Evolutionary conservation across 768 basidiomycete species (phyloP).

Genomic region (Suillus placidus): DNA sequence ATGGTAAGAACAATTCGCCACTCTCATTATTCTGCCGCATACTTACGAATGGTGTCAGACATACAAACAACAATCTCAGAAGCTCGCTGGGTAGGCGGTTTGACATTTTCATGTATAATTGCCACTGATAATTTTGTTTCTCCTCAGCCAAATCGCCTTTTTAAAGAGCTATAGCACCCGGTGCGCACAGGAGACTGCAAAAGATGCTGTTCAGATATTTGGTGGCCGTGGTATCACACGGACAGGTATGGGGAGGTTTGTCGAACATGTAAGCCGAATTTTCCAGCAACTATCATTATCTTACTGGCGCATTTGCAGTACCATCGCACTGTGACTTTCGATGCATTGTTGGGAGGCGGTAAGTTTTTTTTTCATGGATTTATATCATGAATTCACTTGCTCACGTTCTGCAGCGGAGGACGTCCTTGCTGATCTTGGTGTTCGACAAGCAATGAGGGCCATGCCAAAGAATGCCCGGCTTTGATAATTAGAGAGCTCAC

Average conservation of each 20-base stretch:
- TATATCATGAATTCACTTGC: constrained; percentile 6
- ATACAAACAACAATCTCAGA: constrained; percentile 72
- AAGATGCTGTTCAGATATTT: constrained; percentile 79
- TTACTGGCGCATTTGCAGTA: constrained; percentile 18
- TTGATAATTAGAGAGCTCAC: constrained; percentile 31
- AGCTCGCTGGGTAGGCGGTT: constrained; percentile 66
- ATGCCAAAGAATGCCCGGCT: constrained; percentile 73
- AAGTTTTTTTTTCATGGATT: constrained; percentile 14
- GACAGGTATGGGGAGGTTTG: constrained; percentile 65
- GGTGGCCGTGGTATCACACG: constrained; percentile 85
- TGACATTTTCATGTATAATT: not conserved
- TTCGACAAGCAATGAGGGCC: constrained; percentile 73
- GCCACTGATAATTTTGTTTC: constrained; percentile 4
- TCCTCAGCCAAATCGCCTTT: constrained; percentile 68
- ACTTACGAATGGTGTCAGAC: constrained; percentile 37
- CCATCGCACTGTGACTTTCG: constrained; percentile 36
- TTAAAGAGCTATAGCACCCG: constrained; percentile 79
- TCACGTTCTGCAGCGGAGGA: constrained; percentile 57
- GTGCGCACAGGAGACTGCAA: constrained; percentile 76
- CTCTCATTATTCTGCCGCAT: not conserved
- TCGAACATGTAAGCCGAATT: constrained; percentile 52
- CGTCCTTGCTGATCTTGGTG: constrained; percentile 77
- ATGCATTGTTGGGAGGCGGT: constrained; percentile 69
- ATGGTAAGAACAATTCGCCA: constrained; percentile 49
- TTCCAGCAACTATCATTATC: constrained; percentile 17